These are phyloP conservation scores for Dendrocalamus sinicus DNA, from an alignment of 176 grass and related monocot genomes.

Conservation along the genomic window DNA sequence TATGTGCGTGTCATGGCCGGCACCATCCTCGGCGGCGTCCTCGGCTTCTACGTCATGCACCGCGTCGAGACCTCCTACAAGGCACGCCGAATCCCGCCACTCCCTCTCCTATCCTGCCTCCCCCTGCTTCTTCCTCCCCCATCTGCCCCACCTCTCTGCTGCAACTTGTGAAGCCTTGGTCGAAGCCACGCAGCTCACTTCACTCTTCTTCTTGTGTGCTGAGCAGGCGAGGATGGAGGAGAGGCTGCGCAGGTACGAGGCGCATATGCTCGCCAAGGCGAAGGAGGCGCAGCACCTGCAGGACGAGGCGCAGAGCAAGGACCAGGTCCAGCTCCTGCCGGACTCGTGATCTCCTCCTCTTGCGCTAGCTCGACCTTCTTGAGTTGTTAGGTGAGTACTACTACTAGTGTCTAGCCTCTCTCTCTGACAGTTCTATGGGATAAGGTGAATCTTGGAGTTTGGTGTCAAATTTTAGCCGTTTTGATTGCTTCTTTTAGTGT, in stretches of 20 bases:
- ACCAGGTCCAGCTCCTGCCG: constrained; percentile 61
- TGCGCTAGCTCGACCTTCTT: background rate
- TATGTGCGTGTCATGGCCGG: constrained; percentile 71
- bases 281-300: constrained; percentile 46
- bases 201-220: constrained; percentile 9
- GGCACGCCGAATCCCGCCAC: constrained; percentile 36
- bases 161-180: background rate
- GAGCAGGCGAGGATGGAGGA: constrained; percentile 85
- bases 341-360: constrained; percentile 51
- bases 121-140: background rate
- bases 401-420: background rate
- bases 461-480: background rate
- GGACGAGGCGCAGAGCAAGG: constrained; percentile 47
- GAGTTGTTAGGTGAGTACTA: constrained; percentile 20
- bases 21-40: constrained; percentile 71
- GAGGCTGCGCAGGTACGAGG: constrained; percentile 66
- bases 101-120: background rate
- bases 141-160: no score
- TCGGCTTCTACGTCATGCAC: constrained; percentile 95
- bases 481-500: background rate
- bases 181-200: background rate
- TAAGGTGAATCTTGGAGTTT: background rate
- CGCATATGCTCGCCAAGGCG: constrained; percentile 65
- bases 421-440: background rate
- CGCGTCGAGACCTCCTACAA: constrained; percentile 80